Percentiles rank a stretch among this genome's conserved stretches.
Evolutionary conservation across 2,329 filamentous ascomycete genomes (phyloP).

Genomic region (Beauveria varroae): DNA sequence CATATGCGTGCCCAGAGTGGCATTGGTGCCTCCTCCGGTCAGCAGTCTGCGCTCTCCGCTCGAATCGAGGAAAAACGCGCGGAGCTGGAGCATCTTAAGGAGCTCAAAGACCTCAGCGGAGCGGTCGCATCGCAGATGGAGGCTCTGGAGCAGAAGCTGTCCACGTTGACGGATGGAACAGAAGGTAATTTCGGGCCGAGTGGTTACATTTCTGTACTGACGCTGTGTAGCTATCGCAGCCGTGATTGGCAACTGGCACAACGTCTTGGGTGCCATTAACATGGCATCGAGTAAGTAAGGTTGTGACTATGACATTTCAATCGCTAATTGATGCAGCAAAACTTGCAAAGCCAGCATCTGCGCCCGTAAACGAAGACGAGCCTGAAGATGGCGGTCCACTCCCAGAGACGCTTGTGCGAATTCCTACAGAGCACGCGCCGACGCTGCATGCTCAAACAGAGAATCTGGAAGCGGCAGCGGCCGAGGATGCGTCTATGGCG

Average conservation of each 20-base stretch:
- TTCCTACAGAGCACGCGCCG: slow-evolving; percentile 71
- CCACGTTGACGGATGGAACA: slow-evolving; percentile 71
- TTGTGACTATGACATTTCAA: not conserved
- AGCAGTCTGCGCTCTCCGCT: slow-evolving; percentile 63
- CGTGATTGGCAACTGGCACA: slow-evolving; percentile 84
- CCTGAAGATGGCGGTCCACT: slow-evolving; percentile 42
- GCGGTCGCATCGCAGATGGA: slow-evolving; percentile 78
- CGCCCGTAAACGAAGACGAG: slow-evolving; percentile 26
- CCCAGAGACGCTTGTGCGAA: slow-evolving; percentile 76
- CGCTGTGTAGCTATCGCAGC: slow-evolving; percentile 62
- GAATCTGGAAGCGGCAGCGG: slow-evolving; percentile 36
- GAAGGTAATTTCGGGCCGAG: slow-evolving; percentile 48
- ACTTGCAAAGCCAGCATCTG: slow-evolving; percentile 52
- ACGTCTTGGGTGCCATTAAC: slow-evolving; percentile 74
- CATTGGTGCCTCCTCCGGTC: slow-evolving; percentile 41
- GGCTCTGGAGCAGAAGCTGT: slow-evolving; percentile 67
- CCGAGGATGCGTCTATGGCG: slow-evolving; percentile 25
- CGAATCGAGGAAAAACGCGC: slow-evolving; percentile 81
- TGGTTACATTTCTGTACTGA: slow-evolving; percentile 18
- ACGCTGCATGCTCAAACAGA: slow-evolving; percentile 55
- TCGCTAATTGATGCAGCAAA: slow-evolving; percentile 45
- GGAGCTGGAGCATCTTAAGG: slow-evolving; percentile 70
- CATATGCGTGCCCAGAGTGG: slow-evolving; percentile 59
- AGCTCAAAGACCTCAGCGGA: slow-evolving; percentile 71
- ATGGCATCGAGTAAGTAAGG: slow-evolving; percentile 68